These are phyloP conservation scores for Volutella citrinella DNA, from an alignment of 2,329 filamentous ascomycete genomes.

Conservation along the genomic window DNA sequence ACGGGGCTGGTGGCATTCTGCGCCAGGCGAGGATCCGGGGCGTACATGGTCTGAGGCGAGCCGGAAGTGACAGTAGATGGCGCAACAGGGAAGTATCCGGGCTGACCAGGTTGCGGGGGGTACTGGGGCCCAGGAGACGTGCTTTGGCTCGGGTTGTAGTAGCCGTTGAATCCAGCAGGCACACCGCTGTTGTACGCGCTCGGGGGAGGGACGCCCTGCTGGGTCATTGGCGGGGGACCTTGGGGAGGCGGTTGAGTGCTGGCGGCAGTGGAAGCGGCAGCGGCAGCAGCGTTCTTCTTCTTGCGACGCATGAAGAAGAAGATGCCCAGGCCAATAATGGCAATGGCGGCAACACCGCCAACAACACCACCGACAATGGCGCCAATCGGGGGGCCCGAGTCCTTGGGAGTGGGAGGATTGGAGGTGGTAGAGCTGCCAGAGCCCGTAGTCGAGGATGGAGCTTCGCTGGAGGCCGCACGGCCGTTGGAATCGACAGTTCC, in stretches of 20 bases:
- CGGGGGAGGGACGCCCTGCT: slow-evolving; percentile 18
- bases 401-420: no score
- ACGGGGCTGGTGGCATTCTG: slow-evolving; percentile 14
- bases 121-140: no score
- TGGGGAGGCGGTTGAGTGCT: not conserved
- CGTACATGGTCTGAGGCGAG: no score
- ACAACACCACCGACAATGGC: slow-evolving; percentile 46
- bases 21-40: slow-evolving; percentile 19
- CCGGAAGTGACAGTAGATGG: no score
- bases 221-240: slow-evolving; percentile 17
- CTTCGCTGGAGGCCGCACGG: no score
- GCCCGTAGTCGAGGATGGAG: no score
- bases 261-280: slow-evolving; percentile 11
- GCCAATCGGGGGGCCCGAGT: no score
- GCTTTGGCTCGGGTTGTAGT: slow-evolving; percentile 14
- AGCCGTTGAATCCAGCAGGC: slow-evolving; percentile 20
- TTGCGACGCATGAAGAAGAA: slow-evolving; percentile 41
- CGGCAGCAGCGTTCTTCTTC: slow-evolving; percentile 29
- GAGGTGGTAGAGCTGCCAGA: no score
- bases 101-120: slow-evolving; percentile 8
- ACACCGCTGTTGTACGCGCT: slow-evolving; percentile 26
- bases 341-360: slow-evolving; percentile 42
- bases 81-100: slow-evolving; percentile 1
- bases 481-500: no score
- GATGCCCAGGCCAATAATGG: slow-evolving; percentile 35